Evolutionary conservation across 805 yeast species (phyloP), one percentile per base, ranked within the genome.

Genomic region (Candida arabinofermentans): DNA sequence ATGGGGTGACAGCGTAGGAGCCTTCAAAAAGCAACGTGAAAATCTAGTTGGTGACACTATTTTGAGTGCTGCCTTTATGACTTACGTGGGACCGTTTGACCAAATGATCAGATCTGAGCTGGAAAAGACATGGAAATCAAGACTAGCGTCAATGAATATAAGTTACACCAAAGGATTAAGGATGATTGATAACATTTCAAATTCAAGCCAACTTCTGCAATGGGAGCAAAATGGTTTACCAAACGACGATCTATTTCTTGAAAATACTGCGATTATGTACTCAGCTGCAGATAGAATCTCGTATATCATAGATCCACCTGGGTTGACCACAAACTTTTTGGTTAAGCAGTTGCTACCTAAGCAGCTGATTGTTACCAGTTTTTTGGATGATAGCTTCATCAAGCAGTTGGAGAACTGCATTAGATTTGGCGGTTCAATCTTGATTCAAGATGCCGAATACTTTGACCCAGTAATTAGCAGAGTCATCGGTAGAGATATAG

Each of bases 381-480:
- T 91, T 54, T 60, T 83, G 34, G 88, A 85, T 51, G 74, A 70
- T 4, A 76, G 83, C 0, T 86, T 81, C 57, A 57, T 74, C 3
- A 81, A 79, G 48, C 83, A 78, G 33, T 55, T 91, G 13, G 96
- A 89, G 57, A 84, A 87, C 53, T 83, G 95, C 0, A 57, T 90
- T 22, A 68, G 93, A 48, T 90, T 90, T 69, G 97, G 98, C 4
- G 88, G 86, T 2, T 53, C 75, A 1, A 65, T 91, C 7, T 55
- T 90, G 12, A 71, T 91, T 14, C 78, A 78, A 49, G 91, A 91
- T 62, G 89, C 90, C 3, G 97, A 91, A 54, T 65, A 72, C 49
- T 81, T 75, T 54, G 91, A 91, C 57, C 95, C 96, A 0, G 63
- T 86, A 7, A 55, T 91, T 9, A 75, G 75, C 42, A 70, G 83